These are phyloP conservation scores for Ustilago xerochloae DNA, from an alignment of 1,284 basidiomycete species.

Conservation along the genomic window DNA sequence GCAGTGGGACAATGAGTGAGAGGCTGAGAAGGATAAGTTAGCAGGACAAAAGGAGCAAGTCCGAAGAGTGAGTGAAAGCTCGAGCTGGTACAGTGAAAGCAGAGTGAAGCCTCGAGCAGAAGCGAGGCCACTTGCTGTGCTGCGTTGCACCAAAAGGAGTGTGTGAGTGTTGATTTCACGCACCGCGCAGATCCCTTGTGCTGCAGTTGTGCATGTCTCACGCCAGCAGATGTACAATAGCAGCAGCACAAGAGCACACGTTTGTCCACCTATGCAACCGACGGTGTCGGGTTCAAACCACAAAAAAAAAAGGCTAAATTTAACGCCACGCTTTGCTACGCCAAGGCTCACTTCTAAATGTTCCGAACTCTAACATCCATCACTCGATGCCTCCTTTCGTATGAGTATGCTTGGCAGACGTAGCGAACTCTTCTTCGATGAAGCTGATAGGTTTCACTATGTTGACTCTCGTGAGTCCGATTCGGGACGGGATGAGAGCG, in stretches of 20 bases:
- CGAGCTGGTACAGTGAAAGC: not conserved
- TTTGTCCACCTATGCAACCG: constrained; percentile 10
- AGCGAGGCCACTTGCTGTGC: not conserved
- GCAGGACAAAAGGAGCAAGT: not conserved
- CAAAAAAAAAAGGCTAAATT: constrained; percentile 2
- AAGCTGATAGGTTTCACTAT: no score
- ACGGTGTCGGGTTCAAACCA: no score
- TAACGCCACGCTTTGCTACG: no score
- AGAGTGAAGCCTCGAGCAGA: not conserved
- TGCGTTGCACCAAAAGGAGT: not conserved
- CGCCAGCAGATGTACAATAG: not conserved
- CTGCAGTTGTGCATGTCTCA: no score
- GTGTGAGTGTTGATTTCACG: constrained; percentile 18
- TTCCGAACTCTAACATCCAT: no score
- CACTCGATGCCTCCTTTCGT: no score
- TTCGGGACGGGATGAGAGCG: not conserved
- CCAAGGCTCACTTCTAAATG: not conserved
- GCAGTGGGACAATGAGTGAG: not conserved
- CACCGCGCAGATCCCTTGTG: not conserved
- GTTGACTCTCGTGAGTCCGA: no score
- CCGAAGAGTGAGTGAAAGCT: not conserved
- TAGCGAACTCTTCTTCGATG: no score
- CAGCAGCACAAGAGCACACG: not conserved
- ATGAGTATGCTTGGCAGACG: no score
- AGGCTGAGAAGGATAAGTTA: no score